Conservation (phyloP, 1,284 basidiomycete genomes). For the Fereydounia khargensis region DNA sequence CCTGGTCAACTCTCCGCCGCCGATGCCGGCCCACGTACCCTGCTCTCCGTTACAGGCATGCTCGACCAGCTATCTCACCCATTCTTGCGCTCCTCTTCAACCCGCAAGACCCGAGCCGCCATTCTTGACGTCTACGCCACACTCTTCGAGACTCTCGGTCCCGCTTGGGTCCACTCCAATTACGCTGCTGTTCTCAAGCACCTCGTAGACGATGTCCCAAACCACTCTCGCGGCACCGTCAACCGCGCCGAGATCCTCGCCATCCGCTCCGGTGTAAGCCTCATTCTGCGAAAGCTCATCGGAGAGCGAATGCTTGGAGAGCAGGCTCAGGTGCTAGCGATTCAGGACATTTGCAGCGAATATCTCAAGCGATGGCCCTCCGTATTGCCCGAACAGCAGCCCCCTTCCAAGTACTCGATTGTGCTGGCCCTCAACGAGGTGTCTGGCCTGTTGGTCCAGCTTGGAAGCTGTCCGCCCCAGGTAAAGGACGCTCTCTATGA, state of each 20-base stretch:
- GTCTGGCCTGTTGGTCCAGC: constrained; percentile 77
- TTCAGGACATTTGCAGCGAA: constrained; percentile 75
- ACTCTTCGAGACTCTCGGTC: constrained; percentile 72
- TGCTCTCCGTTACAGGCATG: constrained; percentile 79
- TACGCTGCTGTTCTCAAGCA: constrained; percentile 78
- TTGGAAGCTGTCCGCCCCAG: constrained; percentile 85
- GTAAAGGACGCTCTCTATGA: constrained; percentile 86
- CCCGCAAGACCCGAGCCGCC: constrained; percentile 74
- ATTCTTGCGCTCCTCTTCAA: constrained; percentile 70
- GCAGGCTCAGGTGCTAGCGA: constrained; percentile 88
- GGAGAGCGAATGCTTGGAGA: constrained; percentile 77
- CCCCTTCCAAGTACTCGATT: constrained; percentile 71
- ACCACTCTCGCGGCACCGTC: constrained; percentile 34
- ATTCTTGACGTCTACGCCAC: constrained; percentile 86
- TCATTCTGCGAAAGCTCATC: constrained; percentile 79
- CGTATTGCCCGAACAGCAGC: constrained; percentile 78
- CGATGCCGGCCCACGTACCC: constrained; percentile 68
- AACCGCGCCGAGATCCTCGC: constrained; percentile 67
- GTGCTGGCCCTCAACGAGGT: constrained; percentile 78
- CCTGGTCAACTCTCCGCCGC: constrained; percentile 52
- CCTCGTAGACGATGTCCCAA: constrained; percentile 69
- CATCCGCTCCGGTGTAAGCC: constrained; percentile 71
- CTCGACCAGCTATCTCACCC: constrained; percentile 72
- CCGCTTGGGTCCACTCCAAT: constrained; percentile 76
- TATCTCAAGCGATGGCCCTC: constrained; percentile 90